Base-by-base conservation (phyloP, 106 monocot genomes). In the Dioscorea alata region DNA sequence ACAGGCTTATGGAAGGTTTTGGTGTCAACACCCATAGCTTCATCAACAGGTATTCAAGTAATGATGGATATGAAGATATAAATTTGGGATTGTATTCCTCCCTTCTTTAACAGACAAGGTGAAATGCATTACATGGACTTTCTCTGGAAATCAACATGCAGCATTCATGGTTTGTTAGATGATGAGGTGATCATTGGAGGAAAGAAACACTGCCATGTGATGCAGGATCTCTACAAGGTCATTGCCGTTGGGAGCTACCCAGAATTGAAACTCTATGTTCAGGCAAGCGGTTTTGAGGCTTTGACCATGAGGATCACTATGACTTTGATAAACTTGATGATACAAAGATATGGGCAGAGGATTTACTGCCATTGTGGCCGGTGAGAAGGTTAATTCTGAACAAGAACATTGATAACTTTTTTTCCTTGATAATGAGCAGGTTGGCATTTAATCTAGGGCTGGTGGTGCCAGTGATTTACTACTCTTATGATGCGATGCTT, bases 261-360 rank as follows among this genome's bases (percentile, higher is more conserved):
- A 0, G 94, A 94, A 73, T 94, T 90, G 94, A 87, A 87, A 85
- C 76, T 94, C 50, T 94, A 25, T 60, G 85, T 90, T 0, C 91
- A 90, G 81, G 75, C 65, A 7, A 77, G n/a, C n/a, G n/a, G n/a
- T n/a, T n/a, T 69, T 17, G 63, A 17, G 63, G 54, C n/a, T 49
- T 33, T 14, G 63, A 73, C 4, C 22, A 66, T 9, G 66, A 78
- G 13, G 82, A 87, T 73, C 61, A 52, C 33, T 94, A 59, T 63
- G 94, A 94, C 63, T 94, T 94, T 48, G 90, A 94, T 73, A 85
- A 87, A 4, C 76, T 94, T 8, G 94, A 94, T 24, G 87, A 90
- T 71, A 94, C 94, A 61, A 90, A 90, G 94, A 94, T 83, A 0
- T 94, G 94, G 94, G 90, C 87, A 10, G 94, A 90, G 67, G 94